These are phyloP conservation scores for Tylopilus sp. DNA, from an alignment of 768 basidiomycete genomes.

Conservation along the genomic window DNA sequence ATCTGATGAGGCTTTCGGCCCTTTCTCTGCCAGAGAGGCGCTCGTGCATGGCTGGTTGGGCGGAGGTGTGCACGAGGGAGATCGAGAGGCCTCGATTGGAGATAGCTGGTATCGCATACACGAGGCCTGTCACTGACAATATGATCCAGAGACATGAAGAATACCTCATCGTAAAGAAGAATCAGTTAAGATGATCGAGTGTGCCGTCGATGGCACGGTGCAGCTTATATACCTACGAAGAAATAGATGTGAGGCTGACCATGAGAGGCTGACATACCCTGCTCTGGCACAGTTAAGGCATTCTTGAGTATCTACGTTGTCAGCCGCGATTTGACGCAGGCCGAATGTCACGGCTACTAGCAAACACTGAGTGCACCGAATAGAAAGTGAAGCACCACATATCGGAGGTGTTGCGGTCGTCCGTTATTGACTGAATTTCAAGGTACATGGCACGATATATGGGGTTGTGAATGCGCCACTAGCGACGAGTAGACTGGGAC, in stretches of 20 bases:
- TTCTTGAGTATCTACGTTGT: background rate
- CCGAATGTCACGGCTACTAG: background rate
- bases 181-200: background rate
- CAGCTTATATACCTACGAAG: slow-evolving; percentile 6
- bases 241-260: slow-evolving; percentile 13
- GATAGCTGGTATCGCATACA: slow-evolving; percentile 8
- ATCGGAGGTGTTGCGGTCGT: background rate
- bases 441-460: background rate
- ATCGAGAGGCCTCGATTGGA: slow-evolving; percentile 3
- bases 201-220: background rate
- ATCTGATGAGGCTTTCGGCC: background rate
- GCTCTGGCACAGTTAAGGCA: background rate
- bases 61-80: slow-evolving; percentile 2
- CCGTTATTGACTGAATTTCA: no score
- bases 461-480: no score
- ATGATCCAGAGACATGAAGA: background rate
- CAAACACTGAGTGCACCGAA: background rate
- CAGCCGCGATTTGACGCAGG: background rate
- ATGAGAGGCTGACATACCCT: background rate
- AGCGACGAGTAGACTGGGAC: no score
- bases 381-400: background rate
- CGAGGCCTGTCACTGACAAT: background rate
- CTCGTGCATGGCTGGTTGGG: background rate
- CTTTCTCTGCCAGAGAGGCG: background rate
- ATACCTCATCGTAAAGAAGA: slow-evolving; percentile 8